phyloP scores from a whole-genome alignment of 495 filamentous ascomycete genomes.

The Aspergillus indologenus region DNA sequence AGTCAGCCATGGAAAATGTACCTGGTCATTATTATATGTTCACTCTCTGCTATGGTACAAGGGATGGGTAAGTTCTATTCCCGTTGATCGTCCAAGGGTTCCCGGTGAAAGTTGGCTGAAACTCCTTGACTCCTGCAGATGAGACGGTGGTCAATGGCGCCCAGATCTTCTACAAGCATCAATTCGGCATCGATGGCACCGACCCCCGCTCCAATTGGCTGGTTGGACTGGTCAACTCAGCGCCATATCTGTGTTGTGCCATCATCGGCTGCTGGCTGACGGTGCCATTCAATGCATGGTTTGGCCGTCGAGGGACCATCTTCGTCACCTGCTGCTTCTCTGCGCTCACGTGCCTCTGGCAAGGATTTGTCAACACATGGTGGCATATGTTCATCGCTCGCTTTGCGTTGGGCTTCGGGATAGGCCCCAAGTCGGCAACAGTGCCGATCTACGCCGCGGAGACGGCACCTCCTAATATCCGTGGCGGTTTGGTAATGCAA shows the following conservation, averaged over 20 bases:
- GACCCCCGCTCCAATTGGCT: conserved; percentile 53
- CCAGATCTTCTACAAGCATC: conserved; percentile 65
- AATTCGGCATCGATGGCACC: conserved; percentile 63
- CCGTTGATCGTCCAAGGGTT: not conserved
- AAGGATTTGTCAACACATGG: conserved; percentile 72
- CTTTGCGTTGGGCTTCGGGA: conserved; percentile 70
- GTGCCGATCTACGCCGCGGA: conserved; percentile 80
- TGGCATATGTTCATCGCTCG: conserved; percentile 71
- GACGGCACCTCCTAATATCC: conserved; percentile 65
- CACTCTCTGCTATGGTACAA: conserved; percentile 63
- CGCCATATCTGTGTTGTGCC: conserved; percentile 76
- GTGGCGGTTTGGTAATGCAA: conserved; percentile 74
- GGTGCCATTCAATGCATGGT: conserved; percentile 71
- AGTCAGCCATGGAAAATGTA: conserved; percentile 68
- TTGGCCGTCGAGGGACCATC: conserved; percentile 81
- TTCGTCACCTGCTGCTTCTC: conserved; percentile 70
- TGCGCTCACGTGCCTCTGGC: conserved; percentile 71
- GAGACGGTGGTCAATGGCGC: conserved; percentile 80
- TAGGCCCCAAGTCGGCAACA: conserved; percentile 78
- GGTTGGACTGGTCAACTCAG: conserved; percentile 57
- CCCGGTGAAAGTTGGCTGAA: conserved; percentile 16
- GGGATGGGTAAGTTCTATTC: conserved; percentile 57
- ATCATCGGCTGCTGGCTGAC: conserved; percentile 81
- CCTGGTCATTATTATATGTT: conserved; percentile 62
- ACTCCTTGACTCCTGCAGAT: conserved; percentile 47